Evolutionary conservation across 2,329 filamentous ascomycete genomes (phyloP), one percentile per base, ranked within the genome.

Genomic region (Colletotrichum plurivorum): DNA sequence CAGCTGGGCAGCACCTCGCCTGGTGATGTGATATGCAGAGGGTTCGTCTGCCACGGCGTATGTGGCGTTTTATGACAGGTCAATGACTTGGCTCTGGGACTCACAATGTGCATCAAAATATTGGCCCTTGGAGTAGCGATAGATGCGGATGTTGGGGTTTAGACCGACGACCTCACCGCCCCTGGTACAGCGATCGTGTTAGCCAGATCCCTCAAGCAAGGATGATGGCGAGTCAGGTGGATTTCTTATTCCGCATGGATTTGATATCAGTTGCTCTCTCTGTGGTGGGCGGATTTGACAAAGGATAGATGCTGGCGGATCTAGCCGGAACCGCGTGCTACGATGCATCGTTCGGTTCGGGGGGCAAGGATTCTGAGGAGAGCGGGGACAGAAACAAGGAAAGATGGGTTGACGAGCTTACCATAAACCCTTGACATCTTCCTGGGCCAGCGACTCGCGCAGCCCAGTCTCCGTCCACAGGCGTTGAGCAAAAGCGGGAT

Each of bases 31-130:
- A 45, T 45, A n/a, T 15, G 67, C 51, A 60, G 51, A 56, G 12
- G 18, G 39, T 20, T 41, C n/a, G 48, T 51, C 49, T 12, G 18
- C 63, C 13, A 27, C 36, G 43, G 62, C 43, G 49, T 18, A 27
- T 56, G 62, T 66, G 67, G 55, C 62, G 62, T 61, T 60, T 25
- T 39, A 60, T 67, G 67, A 66, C 67, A 69, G 56, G 62, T 66
- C 45, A 60, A 66, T 20, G 62, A 56, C 13, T 39, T 59, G 49
- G 51, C 43, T 45, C 16, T 52, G 49, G 57, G 62, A 72, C 92
- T 75, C 87, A 95, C 94, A 98, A 78, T 98, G 95, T 75, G 93
- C 92, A 76, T 94, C 94, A 78, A 98, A 98, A 78, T 95, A 97
- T 77, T 98, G 94, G 0, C 93, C 94, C 72, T 92, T 89, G 1